Percentiles rank a stretch among this genome's conserved stretches.
phyloP scores from a whole-genome alignment of 106 monocot genomes.

The Dendrobium catenatum region DNA sequence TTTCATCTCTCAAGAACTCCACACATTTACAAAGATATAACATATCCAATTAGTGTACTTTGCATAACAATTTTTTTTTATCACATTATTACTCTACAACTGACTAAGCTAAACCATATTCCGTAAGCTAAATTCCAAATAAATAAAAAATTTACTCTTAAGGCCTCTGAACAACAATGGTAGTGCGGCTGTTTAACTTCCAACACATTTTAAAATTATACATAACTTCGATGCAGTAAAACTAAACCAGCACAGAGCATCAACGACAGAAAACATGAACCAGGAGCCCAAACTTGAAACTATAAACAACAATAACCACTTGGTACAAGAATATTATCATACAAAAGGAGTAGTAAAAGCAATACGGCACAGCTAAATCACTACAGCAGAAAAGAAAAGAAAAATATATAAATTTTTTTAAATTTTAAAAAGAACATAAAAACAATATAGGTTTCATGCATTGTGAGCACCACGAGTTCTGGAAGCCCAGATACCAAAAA shows the following conservation, averaged over 20 bases:
- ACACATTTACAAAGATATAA: too few species aligned
- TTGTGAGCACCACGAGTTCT: conserved; percentile 31
- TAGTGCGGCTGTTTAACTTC: too few species aligned
- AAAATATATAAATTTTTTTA: neutral
- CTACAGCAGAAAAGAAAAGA: neutral
- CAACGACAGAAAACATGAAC: neutral
- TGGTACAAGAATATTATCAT: neutral
- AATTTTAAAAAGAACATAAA: neutral
- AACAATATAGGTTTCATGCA: neutral
- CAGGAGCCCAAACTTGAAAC: neutral
- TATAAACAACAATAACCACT: neutral
- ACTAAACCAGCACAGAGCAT: neutral
- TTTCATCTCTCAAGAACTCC: too few species aligned
- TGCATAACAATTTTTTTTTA: too few species aligned
- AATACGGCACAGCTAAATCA: neutral
- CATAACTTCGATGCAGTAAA: neutral
- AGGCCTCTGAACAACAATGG: too few species aligned
- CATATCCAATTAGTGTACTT: too few species aligned
- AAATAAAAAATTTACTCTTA: too few species aligned
- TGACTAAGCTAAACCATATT: too few species aligned
- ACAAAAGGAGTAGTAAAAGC: neutral
- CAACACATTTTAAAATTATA: neutral
- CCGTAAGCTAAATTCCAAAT: too few species aligned
- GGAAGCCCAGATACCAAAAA: conserved; percentile 83
- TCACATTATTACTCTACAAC: too few species aligned